These are phyloP conservation scores for Zygoascus tannicola DNA, from an alignment of 805 yeast species.

Conservation along the genomic window DNA sequence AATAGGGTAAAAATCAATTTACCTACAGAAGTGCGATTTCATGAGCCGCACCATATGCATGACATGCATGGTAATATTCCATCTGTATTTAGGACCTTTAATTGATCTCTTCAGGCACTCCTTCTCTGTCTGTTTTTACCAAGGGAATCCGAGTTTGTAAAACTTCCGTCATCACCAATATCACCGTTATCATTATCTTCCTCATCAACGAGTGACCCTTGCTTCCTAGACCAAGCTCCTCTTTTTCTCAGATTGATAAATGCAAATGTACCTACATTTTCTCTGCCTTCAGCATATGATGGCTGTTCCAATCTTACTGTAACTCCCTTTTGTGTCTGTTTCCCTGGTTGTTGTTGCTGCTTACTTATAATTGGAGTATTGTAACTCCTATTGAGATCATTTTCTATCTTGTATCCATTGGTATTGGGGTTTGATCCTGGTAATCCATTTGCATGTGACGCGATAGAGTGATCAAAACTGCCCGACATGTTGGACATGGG, in stretches of 20 bases:
- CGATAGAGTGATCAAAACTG: background rate
- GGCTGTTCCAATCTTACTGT: slow-evolving; percentile 16
- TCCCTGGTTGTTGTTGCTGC: background rate
- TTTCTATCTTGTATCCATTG: background rate
- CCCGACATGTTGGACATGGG: background rate
- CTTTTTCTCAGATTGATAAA: slow-evolving; percentile 18
- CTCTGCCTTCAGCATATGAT: slow-evolving; percentile 18
- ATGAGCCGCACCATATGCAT: too few relatives aligned
- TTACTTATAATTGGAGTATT: background rate
- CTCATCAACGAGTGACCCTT: too few relatives aligned
- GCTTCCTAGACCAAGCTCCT: slow-evolving; percentile 17
- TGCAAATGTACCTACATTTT: slow-evolving; percentile 17
- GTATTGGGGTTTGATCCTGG: background rate
- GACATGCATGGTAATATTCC: too few relatives aligned
- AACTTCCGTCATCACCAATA: too few relatives aligned
- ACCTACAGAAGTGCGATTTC: too few relatives aligned
- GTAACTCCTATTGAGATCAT: too few relatives aligned
- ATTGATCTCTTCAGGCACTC: too few relatives aligned
- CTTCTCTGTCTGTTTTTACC: too few relatives aligned
- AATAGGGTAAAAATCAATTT: too few relatives aligned
- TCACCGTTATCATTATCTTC: too few relatives aligned
- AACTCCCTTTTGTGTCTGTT: slow-evolving; percentile 16
- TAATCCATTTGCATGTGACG: background rate
- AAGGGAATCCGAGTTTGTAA: too few relatives aligned
- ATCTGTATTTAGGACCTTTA: too few relatives aligned